phyloP scores from a whole-genome alignment of 176 grass and related monocot species.

The Aegilops umbellulata region DNA sequence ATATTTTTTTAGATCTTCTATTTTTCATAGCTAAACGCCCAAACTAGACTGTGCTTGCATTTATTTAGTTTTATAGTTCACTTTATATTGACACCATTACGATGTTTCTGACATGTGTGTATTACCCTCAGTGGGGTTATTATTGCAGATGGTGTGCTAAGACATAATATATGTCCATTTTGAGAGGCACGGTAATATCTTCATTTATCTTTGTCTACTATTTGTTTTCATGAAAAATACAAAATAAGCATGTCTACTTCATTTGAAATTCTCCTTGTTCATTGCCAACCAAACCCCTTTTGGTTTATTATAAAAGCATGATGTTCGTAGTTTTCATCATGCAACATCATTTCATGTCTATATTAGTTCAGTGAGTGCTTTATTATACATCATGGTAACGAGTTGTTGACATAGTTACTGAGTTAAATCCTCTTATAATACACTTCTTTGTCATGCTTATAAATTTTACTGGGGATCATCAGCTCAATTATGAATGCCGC shows the following conservation, averaged over 20 bases:
- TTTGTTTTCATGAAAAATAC: conserved; percentile 9
- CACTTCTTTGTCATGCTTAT: background rate
- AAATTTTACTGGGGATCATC: background rate
- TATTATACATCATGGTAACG: background rate
- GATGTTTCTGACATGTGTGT: conserved; percentile 17
- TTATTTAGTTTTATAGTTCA: background rate
- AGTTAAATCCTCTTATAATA: background rate
- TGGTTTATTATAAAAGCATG: background rate
- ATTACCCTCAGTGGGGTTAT: conserved; percentile 74
- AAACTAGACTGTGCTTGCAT: background rate
- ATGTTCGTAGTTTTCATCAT: background rate
- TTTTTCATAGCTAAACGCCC: background rate
- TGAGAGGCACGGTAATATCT: conserved; percentile 73
- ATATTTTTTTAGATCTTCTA: background rate
- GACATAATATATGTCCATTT: conserved; percentile 69
- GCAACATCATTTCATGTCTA: background rate
- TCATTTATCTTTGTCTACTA: background rate
- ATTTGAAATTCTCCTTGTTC: background rate
- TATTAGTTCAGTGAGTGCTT: background rate
- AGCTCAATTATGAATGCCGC: background rate
- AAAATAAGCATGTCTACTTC: background rate
- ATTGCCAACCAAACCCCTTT: background rate
- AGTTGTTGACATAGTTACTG: background rate
- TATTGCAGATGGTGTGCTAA: conserved; percentile 86
- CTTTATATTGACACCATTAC: background rate